Evolutionary conservation across 148 eudicot species (phyloP).

Genomic region (Rhododendron vialii): DNA sequence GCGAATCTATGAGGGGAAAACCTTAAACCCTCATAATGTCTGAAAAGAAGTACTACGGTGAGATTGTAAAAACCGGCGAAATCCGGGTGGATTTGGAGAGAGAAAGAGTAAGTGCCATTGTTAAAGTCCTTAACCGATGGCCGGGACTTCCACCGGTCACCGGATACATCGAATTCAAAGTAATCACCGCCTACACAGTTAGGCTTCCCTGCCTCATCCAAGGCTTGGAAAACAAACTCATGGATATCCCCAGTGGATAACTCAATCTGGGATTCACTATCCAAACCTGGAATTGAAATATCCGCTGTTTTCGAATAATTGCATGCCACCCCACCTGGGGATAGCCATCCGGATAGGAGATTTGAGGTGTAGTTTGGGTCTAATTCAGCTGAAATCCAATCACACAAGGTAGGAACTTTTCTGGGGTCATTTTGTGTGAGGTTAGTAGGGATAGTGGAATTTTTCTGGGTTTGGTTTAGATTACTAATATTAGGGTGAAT

Average conservation of each 20-base stretch:
- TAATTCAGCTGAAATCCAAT: conserved; percentile 50
- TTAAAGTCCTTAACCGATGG: conserved; percentile 70
- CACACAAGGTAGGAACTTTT: conserved; percentile 3
- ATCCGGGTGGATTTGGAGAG: conserved; percentile 81
- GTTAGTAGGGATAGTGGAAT: conserved; percentile 1
- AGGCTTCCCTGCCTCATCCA: conserved; percentile 60
- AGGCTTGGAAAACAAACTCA: conserved; percentile 67
- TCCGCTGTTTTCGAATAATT: conserved; percentile 56
- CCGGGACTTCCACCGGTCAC: conserved; percentile 77
- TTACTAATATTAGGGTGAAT: neutral
- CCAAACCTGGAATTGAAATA: conserved; percentile 48
- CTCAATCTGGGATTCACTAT: conserved; percentile 25
- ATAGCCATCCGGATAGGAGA: conserved; percentile 49
- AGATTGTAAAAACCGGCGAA: conserved; percentile 72
- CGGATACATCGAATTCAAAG: conserved; percentile 70
- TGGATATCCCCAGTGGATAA: conserved; percentile 59
- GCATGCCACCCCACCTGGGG: conserved; percentile 64
- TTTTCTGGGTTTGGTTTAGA: conserved; percentile 11
- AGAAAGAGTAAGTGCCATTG: conserved; percentile 70
- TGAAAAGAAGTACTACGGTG: conserved; percentile 59
- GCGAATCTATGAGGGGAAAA: conserved; percentile 61
- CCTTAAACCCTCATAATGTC: conserved; percentile 70
- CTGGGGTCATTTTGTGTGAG: too few relatives aligned
- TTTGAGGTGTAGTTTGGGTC: conserved; percentile 45
- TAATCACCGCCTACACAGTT: conserved; percentile 83